These are phyloP conservation scores for Hordeum marinum DNA, from an alignment of 176 grass and related monocot species.

Conservation along the genomic window DNA sequence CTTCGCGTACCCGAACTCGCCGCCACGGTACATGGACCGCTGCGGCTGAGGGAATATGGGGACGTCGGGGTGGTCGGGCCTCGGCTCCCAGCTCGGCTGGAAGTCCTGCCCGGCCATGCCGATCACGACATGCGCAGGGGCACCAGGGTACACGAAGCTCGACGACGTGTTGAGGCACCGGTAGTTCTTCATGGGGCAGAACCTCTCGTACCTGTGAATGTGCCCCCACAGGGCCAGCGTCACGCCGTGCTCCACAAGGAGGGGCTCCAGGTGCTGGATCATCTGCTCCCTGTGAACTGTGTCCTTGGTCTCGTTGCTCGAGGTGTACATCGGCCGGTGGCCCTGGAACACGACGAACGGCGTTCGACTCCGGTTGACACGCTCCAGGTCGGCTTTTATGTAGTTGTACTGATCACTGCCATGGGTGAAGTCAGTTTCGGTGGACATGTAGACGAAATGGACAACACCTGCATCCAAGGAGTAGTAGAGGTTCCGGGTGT, in stretches of 20 bases:
- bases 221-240: slow-evolving; percentile 93
- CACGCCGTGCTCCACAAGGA: slow-evolving; percentile 78
- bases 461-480: slow-evolving; percentile 78
- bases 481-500: slow-evolving; percentile 82
- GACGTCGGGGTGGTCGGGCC: slow-evolving; percentile 48
- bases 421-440: slow-evolving; percentile 75
- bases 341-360: slow-evolving; percentile 93
- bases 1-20: slow-evolving; percentile 74
- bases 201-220: slow-evolving; percentile 88
- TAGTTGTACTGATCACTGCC: slow-evolving; percentile 78
- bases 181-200: slow-evolving; percentile 75
- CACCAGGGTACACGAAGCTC: slow-evolving; percentile 56
- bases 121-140: slow-evolving; percentile 86
- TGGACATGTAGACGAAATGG: slow-evolving; percentile 90
- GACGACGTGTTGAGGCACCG: slow-evolving; percentile 57
- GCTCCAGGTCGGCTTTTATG: slow-evolving; percentile 71
- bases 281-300: slow-evolving; percentile 48
- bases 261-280: slow-evolving; percentile 65
- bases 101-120: slow-evolving; percentile 84
- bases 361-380: slow-evolving; percentile 69
- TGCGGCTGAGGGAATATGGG: slow-evolving; percentile 80
- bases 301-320: slow-evolving; percentile 67
- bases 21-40: slow-evolving; percentile 72
- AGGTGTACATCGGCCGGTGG: slow-evolving; percentile 93
- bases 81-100: slow-evolving; percentile 66